Percentiles rank a stretch among this genome's conserved stretches.
Evolutionary conservation across 2,329 filamentous ascomycete species (phyloP).

Genomic region (Catunica adiposa): DNA sequence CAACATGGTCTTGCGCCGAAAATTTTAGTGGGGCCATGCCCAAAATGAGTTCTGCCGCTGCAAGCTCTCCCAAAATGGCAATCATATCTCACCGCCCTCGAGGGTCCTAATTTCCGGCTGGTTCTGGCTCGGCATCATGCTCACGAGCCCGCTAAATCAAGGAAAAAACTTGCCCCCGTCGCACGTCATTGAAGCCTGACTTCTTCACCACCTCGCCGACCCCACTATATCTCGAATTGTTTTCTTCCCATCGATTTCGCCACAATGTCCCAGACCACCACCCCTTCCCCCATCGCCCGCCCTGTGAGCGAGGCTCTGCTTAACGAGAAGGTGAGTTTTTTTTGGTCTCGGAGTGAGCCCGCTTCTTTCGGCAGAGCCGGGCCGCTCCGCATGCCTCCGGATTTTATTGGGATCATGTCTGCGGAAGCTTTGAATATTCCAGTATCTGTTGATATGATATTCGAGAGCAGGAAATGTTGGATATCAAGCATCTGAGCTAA

Average conservation of each 20-base stretch:
- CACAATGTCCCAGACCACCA: slow-evolving; percentile 40
- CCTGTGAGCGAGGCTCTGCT: slow-evolving; percentile 95
- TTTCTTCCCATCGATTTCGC: slow-evolving; percentile 2
- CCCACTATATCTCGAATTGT: slow-evolving; percentile 5
- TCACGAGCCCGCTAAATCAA: background rate
- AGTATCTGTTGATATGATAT: background rate
- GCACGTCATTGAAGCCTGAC: slow-evolving; percentile 1
- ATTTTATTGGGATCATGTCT: background rate
- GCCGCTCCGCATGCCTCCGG: background rate
- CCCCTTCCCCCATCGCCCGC: slow-evolving; percentile 38
- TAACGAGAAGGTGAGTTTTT: slow-evolving; percentile 77
- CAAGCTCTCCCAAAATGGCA: slow-evolving; percentile 17
- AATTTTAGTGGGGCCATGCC: slow-evolving; percentile 14
- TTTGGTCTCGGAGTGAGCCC: background rate
- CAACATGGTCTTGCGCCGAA: slow-evolving; percentile 9
- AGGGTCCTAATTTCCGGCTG: slow-evolving; percentile 23
- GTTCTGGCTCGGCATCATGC: slow-evolving; percentile 20
- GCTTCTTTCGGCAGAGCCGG: background rate
- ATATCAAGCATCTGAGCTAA: slow-evolving; percentile 14
- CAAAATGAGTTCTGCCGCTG: slow-evolving; percentile 27
- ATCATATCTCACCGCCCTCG: slow-evolving; percentile 29
- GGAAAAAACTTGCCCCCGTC: slow-evolving; percentile 9
- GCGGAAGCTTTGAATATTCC: background rate
- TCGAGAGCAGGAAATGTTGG: background rate
- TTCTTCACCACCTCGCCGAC: slow-evolving; percentile 5